These are phyloP conservation scores for Xylaria scruposa DNA, from an alignment of 495 filamentous ascomycete species.

Conservation along the genomic window DNA sequence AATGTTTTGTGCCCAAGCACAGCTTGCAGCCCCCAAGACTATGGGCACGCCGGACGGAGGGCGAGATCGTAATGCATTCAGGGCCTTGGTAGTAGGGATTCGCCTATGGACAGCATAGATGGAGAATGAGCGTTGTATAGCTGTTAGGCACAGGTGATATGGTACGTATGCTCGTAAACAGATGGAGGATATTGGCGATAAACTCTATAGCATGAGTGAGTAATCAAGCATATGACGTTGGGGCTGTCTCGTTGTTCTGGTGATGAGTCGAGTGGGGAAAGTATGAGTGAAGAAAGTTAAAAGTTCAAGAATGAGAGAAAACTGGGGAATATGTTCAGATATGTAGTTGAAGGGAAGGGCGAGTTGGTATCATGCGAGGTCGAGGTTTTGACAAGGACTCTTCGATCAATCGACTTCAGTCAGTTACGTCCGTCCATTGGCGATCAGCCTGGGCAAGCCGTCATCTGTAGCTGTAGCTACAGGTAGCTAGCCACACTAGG, in stretches of 20 bases:
- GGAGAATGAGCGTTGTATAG: not conserved
- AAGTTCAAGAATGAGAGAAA: constrained; percentile 13
- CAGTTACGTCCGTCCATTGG: not conserved
- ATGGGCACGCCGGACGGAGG: constrained; percentile 33
- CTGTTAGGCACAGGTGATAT: constrained; percentile 1
- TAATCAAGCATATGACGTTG: not conserved
- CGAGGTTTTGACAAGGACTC: not conserved
- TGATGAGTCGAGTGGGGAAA: constrained; percentile 4
- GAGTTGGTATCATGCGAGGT: not conserved
- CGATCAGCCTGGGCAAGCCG: constrained; percentile 9
- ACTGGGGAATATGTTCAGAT: constrained; percentile 10
- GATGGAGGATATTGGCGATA: not conserved
- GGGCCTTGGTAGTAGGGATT: constrained; percentile 26
- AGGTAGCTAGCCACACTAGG: not conserved
- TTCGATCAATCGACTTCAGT: not conserved
- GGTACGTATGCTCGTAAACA: not conserved
- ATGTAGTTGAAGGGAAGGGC: constrained; percentile 5
- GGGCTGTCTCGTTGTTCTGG: not conserved
- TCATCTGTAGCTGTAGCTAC: not conserved
- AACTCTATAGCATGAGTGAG: not conserved
- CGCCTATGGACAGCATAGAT: not conserved
- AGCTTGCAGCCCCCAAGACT: constrained; percentile 29
- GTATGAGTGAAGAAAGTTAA: constrained; percentile 4
- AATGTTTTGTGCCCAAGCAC: constrained; percentile 28
- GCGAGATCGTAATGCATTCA: constrained; percentile 42